Evolutionary conservation across 108 stramenopile genomes (phyloP).

Genomic region (Nannochloropsis gaditana): DNA sequence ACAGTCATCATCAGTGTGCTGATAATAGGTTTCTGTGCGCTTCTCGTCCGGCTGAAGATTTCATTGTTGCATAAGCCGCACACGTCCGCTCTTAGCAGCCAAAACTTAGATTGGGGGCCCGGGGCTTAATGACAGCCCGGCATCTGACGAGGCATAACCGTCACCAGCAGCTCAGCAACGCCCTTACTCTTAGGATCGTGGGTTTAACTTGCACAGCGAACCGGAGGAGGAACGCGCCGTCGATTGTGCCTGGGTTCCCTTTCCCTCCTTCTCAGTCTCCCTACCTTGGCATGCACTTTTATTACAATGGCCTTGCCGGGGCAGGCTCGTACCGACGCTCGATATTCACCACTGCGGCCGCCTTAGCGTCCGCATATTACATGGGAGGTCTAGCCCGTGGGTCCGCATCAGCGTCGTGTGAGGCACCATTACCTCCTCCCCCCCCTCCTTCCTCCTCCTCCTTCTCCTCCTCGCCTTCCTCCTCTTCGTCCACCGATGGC

Average conservation of each 20-base stretch:
- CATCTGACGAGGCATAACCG: background rate
- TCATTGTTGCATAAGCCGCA: too few relatives aligned
- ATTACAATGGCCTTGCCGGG: background rate
- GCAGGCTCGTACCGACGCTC: background rate
- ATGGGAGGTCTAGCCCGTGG: background rate
- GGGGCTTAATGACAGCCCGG: background rate
- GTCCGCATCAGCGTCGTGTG: background rate
- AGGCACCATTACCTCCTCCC: background rate
- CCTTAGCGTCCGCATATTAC: background rate
- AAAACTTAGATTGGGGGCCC: background rate
- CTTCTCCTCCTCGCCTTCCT: background rate
- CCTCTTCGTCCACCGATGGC: background rate
- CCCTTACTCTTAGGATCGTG: background rate
- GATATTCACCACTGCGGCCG: background rate
- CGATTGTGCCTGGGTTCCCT: background rate
- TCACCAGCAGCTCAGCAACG: background rate
- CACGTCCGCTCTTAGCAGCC: too few relatives aligned
- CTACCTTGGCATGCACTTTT: background rate
- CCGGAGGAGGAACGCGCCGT: background rate
- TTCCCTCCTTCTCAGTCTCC: background rate
- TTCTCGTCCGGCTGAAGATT: too few relatives aligned
- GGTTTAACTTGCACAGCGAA: background rate
- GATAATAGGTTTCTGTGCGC: too few relatives aligned
- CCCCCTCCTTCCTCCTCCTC: background rate
- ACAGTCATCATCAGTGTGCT: too few relatives aligned